Evolutionary conservation across 2,329 filamentous ascomycete genomes (phyloP), one percentile per base, ranked within the genome.

Genomic region (Arthrobotrys pseudoclavata): DNA sequence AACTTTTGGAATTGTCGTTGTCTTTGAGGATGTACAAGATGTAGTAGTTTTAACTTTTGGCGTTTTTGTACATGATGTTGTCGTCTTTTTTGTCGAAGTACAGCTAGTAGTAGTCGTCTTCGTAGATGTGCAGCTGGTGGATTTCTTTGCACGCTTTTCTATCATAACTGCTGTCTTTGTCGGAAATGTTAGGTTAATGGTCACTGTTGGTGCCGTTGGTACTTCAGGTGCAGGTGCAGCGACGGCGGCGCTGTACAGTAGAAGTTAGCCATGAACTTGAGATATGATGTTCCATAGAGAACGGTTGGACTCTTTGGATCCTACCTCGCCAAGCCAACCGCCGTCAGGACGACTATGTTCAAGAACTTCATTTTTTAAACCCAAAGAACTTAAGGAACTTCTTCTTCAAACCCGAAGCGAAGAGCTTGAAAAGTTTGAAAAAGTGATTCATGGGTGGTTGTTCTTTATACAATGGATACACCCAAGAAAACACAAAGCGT

Each of bases 321-420:
- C 5, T 42, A 60, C 55, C 55, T 60, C 5, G 55, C 55, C 20
- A 60, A 60, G 6, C 55, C 55, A 4, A 60, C 20, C 12, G 55
- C 55, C 9, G 31, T 12, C 5, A 60, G 1, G 20, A 42, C 12
- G 34, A 26, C 10, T 24, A 26, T 2, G 20, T 26, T 60, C 15
- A 60, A 42, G 18, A 60, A 7, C 31, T 42, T 60, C 55, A 60
- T 60, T 60, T 60, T 26, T 42, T 60, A 42, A 60, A 60, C 13
- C 55, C 55, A 60, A 60, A 60, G 10, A 60, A 60, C 20, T 60
- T 60, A 1, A 24, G 10, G 1, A 60, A 15, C 20, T 60, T 60
- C 34, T 60, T 60, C 34, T 60, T 60, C 34, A 60, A 12, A 24
- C 55, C 12, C 12, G 55, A 60, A 12, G 18, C 55, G 12, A 60